Conservation (phyloP, 352 stramenopile genomes). For the Phytophthora cajani region DNA sequence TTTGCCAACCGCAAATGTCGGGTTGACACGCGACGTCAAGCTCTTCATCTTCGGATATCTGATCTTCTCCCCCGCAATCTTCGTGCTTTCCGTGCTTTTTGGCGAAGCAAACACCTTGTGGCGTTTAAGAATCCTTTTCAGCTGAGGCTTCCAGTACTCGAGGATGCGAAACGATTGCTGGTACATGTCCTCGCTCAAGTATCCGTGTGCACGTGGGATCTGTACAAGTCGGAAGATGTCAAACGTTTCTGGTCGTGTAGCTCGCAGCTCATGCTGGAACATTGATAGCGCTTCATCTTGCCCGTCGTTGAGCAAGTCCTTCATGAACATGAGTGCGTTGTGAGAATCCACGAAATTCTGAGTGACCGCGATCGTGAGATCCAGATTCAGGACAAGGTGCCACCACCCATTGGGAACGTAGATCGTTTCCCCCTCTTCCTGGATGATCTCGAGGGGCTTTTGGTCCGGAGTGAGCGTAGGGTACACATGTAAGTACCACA, state of each 20-base stretch:
- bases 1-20: constrained; percentile 73
- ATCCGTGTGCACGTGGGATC: constrained; percentile 63
- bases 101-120: constrained; percentile 43
- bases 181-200: constrained; percentile 70
- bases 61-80: constrained; percentile 24
- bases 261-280: constrained; percentile 59
- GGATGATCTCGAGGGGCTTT: constrained; percentile 85
- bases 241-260: constrained; percentile 58
- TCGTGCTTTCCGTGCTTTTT: constrained; percentile 5
- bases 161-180: constrained; percentile 62
- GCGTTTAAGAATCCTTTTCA: constrained; percentile 66
- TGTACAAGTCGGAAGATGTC: constrained; percentile 74
- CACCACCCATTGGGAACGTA: constrained; percentile 98
- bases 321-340: constrained; percentile 76
- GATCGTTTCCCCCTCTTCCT: constrained; percentile 95
- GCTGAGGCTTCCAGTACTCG: constrained; percentile 60
- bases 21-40: constrained; percentile 81
- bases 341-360: constrained; percentile 95
- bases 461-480: constrained; percentile 75
- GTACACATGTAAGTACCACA: constrained; percentile 89
- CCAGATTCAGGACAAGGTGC: constrained; percentile 97
- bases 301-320: constrained; percentile 71
- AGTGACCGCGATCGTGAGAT: constrained; percentile 94
- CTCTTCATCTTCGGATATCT: constrained; percentile 57
- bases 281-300: constrained; percentile 64